These are phyloP conservation scores for Ricinus communis DNA, from an alignment of 345 rosid genomes.

Conservation along the genomic window DNA sequence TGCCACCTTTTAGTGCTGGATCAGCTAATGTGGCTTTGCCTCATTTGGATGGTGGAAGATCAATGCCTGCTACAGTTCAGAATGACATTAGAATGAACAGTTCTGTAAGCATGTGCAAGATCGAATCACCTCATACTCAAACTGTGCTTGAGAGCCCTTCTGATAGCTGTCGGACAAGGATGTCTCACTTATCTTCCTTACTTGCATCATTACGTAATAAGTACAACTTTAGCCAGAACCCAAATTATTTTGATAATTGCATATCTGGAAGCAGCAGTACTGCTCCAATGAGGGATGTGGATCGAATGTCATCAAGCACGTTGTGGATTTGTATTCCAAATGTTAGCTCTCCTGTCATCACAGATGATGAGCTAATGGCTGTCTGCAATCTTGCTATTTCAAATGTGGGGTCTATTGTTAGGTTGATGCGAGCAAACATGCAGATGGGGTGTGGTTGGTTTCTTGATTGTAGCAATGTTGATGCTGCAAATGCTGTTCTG, in stretches of 20 bases:
- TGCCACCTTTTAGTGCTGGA: conserved; percentile 41
- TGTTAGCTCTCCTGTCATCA: conserved; percentile 29
- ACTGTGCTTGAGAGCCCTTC: conserved; percentile 41
- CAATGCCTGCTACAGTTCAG: conserved; percentile 34
- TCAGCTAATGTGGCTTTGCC: conserved; percentile 48
- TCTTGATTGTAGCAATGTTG: conserved; percentile 44
- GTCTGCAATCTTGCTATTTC: conserved; percentile 42
- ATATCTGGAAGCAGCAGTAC: conserved; percentile 20
- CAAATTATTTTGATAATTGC: conserved; percentile 30
- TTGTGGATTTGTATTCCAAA: conserved; percentile 44
- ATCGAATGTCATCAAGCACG: conserved; percentile 37
- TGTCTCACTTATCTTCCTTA: conserved; percentile 47
- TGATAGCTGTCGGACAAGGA: conserved; percentile 44
- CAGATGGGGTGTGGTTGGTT: conserved; percentile 48
- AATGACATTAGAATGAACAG: conserved; percentile 41
- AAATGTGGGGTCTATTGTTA: conserved; percentile 34
- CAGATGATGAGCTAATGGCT: conserved; percentile 51
- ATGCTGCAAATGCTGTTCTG: conserved; percentile 37
- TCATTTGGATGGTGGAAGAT: conserved; percentile 60
- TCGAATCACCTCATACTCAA: conserved; percentile 48
- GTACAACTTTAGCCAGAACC: conserved; percentile 31
- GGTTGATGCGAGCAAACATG: conserved; percentile 32
- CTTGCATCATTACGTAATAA: conserved; percentile 44
- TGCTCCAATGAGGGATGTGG: conserved; percentile 32
- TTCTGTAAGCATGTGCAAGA: conserved; percentile 42